These are phyloP conservation scores for Aristolochia fimbriata DNA, from an alignment of 164 flowering plant genomes.

Conservation along the genomic window DNA sequence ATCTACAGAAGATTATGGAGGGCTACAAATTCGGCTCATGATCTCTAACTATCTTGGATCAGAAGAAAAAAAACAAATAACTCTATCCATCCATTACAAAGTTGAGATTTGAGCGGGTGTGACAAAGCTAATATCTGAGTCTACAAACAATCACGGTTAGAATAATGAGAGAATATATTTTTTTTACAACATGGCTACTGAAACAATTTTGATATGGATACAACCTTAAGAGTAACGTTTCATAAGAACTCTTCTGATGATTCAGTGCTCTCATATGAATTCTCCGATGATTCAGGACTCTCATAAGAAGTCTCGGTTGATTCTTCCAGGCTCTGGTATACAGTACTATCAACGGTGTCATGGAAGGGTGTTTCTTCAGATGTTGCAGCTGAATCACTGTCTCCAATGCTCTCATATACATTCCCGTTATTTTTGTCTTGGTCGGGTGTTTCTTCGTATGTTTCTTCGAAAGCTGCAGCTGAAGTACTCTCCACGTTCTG, in stretches of 20 bases:
- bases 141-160: no score
- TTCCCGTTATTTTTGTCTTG: not conserved
- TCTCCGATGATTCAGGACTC: not conserved
- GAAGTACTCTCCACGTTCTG: constrained; percentile 20
- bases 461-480: constrained; percentile 8
- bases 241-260: not conserved
- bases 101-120: no score
- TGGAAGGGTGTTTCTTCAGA: not conserved
- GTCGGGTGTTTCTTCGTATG: constrained; percentile 11
- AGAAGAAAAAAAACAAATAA: no score
- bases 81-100: no score
- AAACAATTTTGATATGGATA: no score
- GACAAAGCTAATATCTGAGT: no score
- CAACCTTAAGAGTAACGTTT: not conserved
- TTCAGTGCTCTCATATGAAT: not conserved
- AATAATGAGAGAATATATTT: no score
- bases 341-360: not conserved
- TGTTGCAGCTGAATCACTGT: constrained; percentile 11
- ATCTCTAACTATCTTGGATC: no score
- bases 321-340: constrained; percentile 2
- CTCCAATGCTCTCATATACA: constrained; percentile 24
- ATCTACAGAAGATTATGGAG: no score
- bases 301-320: not conserved
- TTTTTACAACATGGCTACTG: no score
- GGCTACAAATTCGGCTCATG: no score